These are phyloP conservation scores for Chlorella sp. DNA, from an alignment of 139 green algal genomes.

Conservation along the genomic window DNA sequence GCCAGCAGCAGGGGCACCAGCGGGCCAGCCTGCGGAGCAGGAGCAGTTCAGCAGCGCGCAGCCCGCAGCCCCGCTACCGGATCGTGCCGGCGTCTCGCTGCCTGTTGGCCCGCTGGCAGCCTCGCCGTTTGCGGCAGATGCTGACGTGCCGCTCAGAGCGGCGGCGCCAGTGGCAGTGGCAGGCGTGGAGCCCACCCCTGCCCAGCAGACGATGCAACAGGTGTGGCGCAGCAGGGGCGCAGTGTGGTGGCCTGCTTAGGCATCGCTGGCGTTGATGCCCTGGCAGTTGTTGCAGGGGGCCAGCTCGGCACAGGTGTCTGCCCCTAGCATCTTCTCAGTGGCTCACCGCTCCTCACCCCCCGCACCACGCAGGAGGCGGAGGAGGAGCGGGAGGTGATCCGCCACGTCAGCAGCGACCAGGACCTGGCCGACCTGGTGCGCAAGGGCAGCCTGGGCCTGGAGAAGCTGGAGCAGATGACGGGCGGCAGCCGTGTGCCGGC, in stretches of 20 bases:
- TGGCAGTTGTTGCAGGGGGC: too few species aligned
- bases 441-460: neutral
- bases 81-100: neutral
- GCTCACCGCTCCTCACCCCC: neutral
- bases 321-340: too few species aligned
- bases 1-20: neutral
- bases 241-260: neutral
- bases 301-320: too few species aligned
- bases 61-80: neutral
- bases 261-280: neutral
- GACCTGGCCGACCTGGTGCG: neutral
- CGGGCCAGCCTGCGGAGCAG: neutral
- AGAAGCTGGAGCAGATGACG: neutral
- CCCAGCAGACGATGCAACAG: conserved; percentile 2
- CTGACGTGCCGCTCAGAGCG: too few species aligned
- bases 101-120: neutral
- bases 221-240: neutral
- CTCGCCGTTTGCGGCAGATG: neutral
- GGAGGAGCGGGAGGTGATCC: neutral
- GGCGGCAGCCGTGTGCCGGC: neutral
- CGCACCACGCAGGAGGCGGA: neutral
- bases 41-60: neutral
- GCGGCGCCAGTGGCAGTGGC: neutral
- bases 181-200: neutral
- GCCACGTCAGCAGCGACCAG: too few species aligned